Evolutionary conservation across 73 alveolate species (phyloP), one percentile per base, ranked within the genome.

Genomic region (Stentor coeruleus): DNA sequence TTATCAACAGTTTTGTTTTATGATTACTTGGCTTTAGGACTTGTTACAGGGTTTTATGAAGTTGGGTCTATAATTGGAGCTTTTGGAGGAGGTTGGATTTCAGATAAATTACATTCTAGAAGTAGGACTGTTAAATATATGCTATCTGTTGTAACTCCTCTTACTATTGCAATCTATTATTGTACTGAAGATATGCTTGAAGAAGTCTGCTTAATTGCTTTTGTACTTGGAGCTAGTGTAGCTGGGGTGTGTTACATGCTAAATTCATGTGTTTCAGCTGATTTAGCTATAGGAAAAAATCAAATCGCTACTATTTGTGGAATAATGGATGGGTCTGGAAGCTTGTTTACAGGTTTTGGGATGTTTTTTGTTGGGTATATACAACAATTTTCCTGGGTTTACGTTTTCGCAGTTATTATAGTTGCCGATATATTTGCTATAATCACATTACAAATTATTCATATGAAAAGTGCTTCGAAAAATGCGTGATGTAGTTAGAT

Each of bases 81-180:
- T 33, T 20, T 66, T 33, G 37, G 40, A 14, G n/a, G n/a, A 33
- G 79, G 79, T 14, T 66, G 80, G 35, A 11, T 86, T 35, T 39
- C 95, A 38, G 95, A 89, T 59, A 36, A 60, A 59, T 74, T 59
- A 49, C 66, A 49, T 49, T 49, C 66, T 20, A 49, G 66, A 20
- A 20, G 6, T 20, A 49, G 20, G 20, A 49, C 66, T 11, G 66
- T 49, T 49, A 6, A 49, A 49, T 6, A 11, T 20, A 49, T 49
- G 66, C 66, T 49, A 49, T 11, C 28, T 20, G 6, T 49, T 20
- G 66, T 49, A 11, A 11, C 28, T 49, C 66, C 66, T 49, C 66
- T 49, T 6, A 49, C 28, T 20, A 6, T 49, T 49, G 6, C 20
- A 49, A 6, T 49, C 66, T 49, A 20, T 6, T 49, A 11, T 20